Evolutionary conservation across 495 filamentous ascomycete genomes (phyloP), one percentile per base, ranked within the genome.

Genomic region (Aspergillus saccharolyticus): DNA sequence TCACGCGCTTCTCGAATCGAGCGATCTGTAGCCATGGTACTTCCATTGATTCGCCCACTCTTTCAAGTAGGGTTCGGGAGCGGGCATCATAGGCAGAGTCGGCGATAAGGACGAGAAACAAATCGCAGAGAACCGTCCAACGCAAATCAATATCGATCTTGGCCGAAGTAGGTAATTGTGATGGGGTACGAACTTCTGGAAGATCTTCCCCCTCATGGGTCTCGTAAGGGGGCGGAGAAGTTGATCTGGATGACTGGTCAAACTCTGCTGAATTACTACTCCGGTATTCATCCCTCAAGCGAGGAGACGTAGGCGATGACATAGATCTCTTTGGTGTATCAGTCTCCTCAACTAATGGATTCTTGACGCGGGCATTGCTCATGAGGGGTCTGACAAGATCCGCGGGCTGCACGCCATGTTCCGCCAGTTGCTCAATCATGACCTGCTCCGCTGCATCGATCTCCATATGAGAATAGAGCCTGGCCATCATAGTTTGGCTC

Each of bases 391-490:
- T 87, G 0, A 90, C 88, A 22, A 99, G 77, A 70, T 99, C 94
- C 30, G 70, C 72, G 1, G 93, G 87, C 57, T 89, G 74, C 8
- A 99, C 91, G 14, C 92, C 95, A 74, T 99, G 94, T 50, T 90
- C 88, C 14, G 88, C 84, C 57, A 99, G 77, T 70, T 99, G 95
- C 71, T 99, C 94, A 61, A 99, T 97, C 94, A 99, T 99, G 64
- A 99, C 77, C 75, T 99, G 94, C 76, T 99, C 94, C 54, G 71
- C 70, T 30, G 87, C 68, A 64, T 85, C 88, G 63, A 99, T 91
- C 54, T 99, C 94, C 94, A 99, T 97, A 73, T 99, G 94, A 18
- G 80, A 74, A 71, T 97, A 97, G 33, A 99, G 66, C 55, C 91
- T 84, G 14, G 95, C 81, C 90, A 97, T 97, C 78, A 96, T 95